A percentile compares a stretch with the other conserved stretches of the same genome.
Conservation (phyloP, 1,284 basidiomycete genomes). For the Veloporphyrellus conicus region DNA sequence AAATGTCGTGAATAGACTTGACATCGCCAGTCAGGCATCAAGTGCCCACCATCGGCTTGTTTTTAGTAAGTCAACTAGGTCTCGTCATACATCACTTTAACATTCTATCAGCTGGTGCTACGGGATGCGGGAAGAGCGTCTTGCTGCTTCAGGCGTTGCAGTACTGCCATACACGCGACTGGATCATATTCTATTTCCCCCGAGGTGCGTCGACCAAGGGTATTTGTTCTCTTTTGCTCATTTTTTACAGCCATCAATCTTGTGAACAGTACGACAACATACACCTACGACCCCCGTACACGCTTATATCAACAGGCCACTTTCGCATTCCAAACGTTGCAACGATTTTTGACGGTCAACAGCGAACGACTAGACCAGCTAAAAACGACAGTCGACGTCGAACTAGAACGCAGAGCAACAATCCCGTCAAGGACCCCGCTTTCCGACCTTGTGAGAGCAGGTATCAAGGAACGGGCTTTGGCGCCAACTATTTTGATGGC, state of each 20-base stretch:
- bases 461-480: slow-evolving; percentile 50
- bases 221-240: not conserved
- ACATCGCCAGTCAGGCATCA: slow-evolving; percentile 45
- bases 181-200: slow-evolving; percentile 89
- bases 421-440: slow-evolving; percentile 52
- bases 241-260: slow-evolving; percentile 54
- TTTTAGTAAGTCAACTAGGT: slow-evolving; percentile 48
- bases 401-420: slow-evolving; percentile 44
- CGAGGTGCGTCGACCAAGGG: slow-evolving; percentile 46
- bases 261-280: slow-evolving; percentile 75
- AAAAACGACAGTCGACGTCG: slow-evolving; percentile 39
- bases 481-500: slow-evolving; percentile 64
- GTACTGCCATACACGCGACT: slow-evolving; percentile 66
- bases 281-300: slow-evolving; percentile 71
- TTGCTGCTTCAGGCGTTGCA: slow-evolving; percentile 78
- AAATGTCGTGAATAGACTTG: slow-evolving; percentile 46
- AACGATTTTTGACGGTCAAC: slow-evolving; percentile 58
- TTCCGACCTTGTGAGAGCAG: slow-evolving; percentile 56
- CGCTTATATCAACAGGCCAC: slow-evolving; percentile 77
- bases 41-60: slow-evolving; percentile 47
- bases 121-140: slow-evolving; percentile 82
- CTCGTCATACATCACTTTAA: slow-evolving; percentile 2
- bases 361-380: slow-evolving; percentile 39
- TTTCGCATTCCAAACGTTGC: slow-evolving; percentile 57
- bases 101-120: slow-evolving; percentile 55